Base-by-base conservation (phyloP, 176 grass and related monocot species). In the Hordeum marinum region DNA sequence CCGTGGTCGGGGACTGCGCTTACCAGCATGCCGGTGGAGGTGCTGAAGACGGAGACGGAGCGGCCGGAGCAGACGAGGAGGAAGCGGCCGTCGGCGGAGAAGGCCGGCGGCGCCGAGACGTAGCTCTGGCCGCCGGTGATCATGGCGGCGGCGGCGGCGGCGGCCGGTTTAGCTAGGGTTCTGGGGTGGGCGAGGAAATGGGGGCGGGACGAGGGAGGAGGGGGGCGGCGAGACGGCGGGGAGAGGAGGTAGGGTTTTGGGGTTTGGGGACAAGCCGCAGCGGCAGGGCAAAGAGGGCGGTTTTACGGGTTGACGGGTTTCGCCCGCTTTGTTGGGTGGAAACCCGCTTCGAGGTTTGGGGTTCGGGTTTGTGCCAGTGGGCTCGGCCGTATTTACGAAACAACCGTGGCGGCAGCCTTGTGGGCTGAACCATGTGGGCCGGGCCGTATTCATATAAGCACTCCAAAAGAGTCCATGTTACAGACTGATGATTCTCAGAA, bases 41-140 rank as follows among this genome's bases (percentile, higher is more conserved):
- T 61, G 79, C 91, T 94, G 88, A 91, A 92, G 87, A 96, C 84
- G 68, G 96, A 99, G 75, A 99, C 93, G 52, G 88, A 59, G 81
- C 78, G 84, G 17, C 93, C 91, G 21, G 93, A 89, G 79, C 96
- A 99, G 15, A 92, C 42, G 75, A 96, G 66, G 31, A 96, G 84
- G 62, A 89, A 89, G 75, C 88, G 92, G 41, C 93, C 90, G 17
- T 94, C 93, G 27, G 91, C 77, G 8, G 93, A 96, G 91, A 99
- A 96, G 84, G 87, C 89, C 37, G 96, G 96, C 77, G 91, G 85
- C 9, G 91, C 85, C 34, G 88, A 90, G 59, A 96, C 91, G 74
- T 90, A 91, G 91, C 81, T 99, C 82, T 99, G 85, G 13, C 93
- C 96, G 43, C 96, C 90, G 20, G 90, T 82, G 61, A 99, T 90